Base-by-base conservation (phyloP, 2,329 filamentous ascomycete species). In the Monosporascus sp. region DNA sequence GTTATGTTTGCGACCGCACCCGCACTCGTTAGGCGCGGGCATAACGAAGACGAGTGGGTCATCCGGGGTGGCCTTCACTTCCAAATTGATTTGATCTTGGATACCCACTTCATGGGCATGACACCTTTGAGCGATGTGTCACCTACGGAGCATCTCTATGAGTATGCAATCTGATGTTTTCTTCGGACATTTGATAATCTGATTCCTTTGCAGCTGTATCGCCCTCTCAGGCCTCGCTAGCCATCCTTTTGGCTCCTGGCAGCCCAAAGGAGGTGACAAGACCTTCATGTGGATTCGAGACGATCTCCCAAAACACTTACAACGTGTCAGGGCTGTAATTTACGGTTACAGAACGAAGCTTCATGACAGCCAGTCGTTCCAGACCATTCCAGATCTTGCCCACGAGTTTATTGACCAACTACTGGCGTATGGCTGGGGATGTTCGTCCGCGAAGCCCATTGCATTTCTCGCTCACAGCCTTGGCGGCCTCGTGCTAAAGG, bases 251-350 rank as follows among this genome's bases (percentile, higher is more conserved):
- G 59, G 60, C 22, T 64, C 59, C 9, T 64, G 60, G 62, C 60
- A 62, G 18, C 56, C 57, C 1, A 56, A 58, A 50, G 49, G 52
- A 7, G 41, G 24, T 18, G 56, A 59, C 36, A 62, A 58, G 37
- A 56, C 51, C 18, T 64, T 59, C 41, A 65, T 67, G 64, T 67
- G 63, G 63, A 58, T 67, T 36, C 56, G 63, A 15, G 64, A 67
- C 45, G 54, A 45, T 2, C 52, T 65, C 22, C 62, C 62, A 7
- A 48, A 49, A 2, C 7, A 45, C 14, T n/a, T 65, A 5, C 59
- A 56, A 3, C 37, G 53, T 1, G 50, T 57, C 11, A 53, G 65
- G 25, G 27, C 53, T 18, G 43, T 61, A 7, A 8, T 63, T 5
- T 65, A 65, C 18, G 64, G 65, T 5, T 65, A 66, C 18, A 59